Percentiles rank a stretch among this genome's conserved stretches.
Conservation (phyloP, 2,329 filamentous ascomycete genomes). For the Xylariales sp. region DNA sequence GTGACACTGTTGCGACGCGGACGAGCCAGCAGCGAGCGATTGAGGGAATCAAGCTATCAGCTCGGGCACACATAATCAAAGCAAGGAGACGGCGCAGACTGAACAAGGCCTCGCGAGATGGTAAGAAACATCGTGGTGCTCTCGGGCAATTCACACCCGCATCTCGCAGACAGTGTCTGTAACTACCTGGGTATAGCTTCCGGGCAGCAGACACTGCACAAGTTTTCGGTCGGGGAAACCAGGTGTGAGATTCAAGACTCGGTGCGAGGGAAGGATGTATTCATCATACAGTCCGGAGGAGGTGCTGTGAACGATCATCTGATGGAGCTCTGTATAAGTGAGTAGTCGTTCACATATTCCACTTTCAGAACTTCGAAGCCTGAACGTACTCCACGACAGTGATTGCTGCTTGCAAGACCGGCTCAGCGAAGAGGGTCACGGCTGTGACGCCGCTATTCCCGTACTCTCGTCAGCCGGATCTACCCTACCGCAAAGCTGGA, state of each 20-base stretch:
- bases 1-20: too few relatives aligned
- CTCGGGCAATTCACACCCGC: slow-evolving; percentile 87
- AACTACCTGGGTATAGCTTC: slow-evolving; percentile 81
- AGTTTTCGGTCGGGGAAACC: slow-evolving; percentile 94
- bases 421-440: slow-evolving; percentile 87
- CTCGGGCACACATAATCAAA: too few relatives aligned
- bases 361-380: too few relatives aligned
- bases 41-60: too few relatives aligned
- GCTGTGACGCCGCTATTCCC: slow-evolving; percentile 93
- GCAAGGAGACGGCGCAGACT: too few relatives aligned
- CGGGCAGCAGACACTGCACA: slow-evolving; percentile 77
- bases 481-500: slow-evolving; percentile 93
- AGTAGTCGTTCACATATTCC: too few relatives aligned
- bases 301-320: slow-evolving; percentile 94
- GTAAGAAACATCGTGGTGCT: slow-evolving; percentile 94
- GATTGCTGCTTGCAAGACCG: slow-evolving; percentile 95
- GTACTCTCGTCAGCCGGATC: slow-evolving; percentile 92
- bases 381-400: slow-evolving; percentile 37
- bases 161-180: slow-evolving; percentile 82
- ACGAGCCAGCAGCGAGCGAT: too few relatives aligned
- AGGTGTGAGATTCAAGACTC: slow-evolving; percentile 95
- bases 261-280: slow-evolving; percentile 96
- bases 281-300: slow-evolving; percentile 92
- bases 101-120: too few relatives aligned
- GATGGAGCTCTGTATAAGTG: slow-evolving; percentile 87